phyloP scores from a whole-genome alignment of 2,329 filamentous ascomycete genomes.

The Calonectria pteridis region DNA sequence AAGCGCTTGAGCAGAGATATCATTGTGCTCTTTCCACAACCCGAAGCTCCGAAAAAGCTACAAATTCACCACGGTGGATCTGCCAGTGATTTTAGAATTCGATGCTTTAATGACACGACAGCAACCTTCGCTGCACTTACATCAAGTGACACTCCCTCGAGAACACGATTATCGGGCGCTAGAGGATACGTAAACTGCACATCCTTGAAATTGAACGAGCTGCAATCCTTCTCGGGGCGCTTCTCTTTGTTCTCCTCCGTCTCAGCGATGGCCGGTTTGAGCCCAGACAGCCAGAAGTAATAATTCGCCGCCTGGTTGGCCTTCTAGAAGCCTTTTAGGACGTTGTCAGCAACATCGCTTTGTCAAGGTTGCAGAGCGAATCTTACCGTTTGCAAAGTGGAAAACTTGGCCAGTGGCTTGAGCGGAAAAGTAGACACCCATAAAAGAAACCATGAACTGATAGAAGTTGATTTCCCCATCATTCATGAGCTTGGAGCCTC shows the following conservation, averaged over 20 bases:
- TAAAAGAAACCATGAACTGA: slow-evolving; percentile 61
- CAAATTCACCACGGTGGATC: slow-evolving; percentile 56
- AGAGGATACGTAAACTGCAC: slow-evolving; percentile 55
- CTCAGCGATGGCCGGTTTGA: slow-evolving; percentile 19
- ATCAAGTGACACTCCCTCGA: slow-evolving; percentile 25
- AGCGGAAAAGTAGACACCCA: slow-evolving; percentile 59
- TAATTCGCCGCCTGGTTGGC: slow-evolving; percentile 62
- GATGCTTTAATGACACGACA: neutral
- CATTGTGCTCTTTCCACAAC: slow-evolving; percentile 69
- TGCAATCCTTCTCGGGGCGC: slow-evolving; percentile 32
- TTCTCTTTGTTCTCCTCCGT: slow-evolving; percentile 17
- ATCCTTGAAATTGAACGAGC: slow-evolving; percentile 56
- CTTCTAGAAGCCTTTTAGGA: slow-evolving; percentile 59
- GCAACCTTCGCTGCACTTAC: slow-evolving; percentile 54
- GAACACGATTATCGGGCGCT: slow-evolving; percentile 26
- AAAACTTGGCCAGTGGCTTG: slow-evolving; percentile 54
- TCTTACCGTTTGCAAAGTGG: slow-evolving; percentile 58
- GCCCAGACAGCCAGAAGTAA: slow-evolving; percentile 56
- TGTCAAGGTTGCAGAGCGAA: neutral
- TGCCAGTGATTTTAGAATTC: neutral
- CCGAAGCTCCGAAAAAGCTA: slow-evolving; percentile 60
- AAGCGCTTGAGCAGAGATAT: slow-evolving; percentile 62
- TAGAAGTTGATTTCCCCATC: slow-evolving; percentile 64
- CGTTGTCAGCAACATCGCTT: neutral
- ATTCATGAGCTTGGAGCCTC: slow-evolving; percentile 50